Evolutionary conservation across 2,329 filamentous ascomycete genomes (phyloP).

Genomic region (Talaromyces albobiverticillius): DNA sequence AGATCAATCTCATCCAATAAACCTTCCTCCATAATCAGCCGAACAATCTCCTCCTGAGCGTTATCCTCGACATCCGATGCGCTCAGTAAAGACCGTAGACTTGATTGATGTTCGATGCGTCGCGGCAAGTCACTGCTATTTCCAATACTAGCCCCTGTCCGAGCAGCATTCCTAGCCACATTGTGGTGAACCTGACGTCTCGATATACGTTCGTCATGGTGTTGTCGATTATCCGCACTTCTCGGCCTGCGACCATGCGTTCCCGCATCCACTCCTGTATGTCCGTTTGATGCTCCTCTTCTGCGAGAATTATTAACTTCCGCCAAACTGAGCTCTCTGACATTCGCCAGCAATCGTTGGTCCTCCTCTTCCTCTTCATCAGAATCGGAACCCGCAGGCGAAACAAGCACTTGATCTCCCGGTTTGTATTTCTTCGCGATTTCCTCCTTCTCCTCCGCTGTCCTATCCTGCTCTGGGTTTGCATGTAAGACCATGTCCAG

Average conservation of each 20-base stretch:
- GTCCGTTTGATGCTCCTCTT: constrained; percentile 26
- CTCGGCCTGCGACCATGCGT: constrained; percentile 28
- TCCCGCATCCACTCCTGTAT: constrained; percentile 18
- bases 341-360: constrained; percentile 65
- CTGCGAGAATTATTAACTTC: constrained; percentile 26
- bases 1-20: constrained; percentile 84
- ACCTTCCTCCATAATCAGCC: constrained; percentile 85
- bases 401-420: constrained; percentile 76
- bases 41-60: constrained; percentile 82
- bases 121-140: constrained; percentile 41
- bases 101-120: constrained; percentile 84
- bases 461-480: constrained; percentile 72
- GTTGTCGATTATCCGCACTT: constrained; percentile 38
- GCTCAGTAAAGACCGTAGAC: constrained; percentile 78
- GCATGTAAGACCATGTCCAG: constrained; percentile 82
- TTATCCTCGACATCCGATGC: constrained; percentile 68
- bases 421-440: constrained; percentile 73
- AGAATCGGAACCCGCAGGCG: constrained; percentile 31
- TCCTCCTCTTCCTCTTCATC: constrained; percentile 61
- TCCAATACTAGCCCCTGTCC: constrained; percentile 23
- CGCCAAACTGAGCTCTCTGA: constrained; percentile 69
- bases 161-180: constrained; percentile 17
- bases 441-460: constrained; percentile 70
- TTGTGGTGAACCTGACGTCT: constrained; percentile 27
- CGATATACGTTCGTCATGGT: constrained; percentile 31